Percentiles rank a stretch among this genome's conserved stretches.
phyloP scores from a whole-genome alignment of 164 flowering plant species.

The Echeveria elegans region DNA sequence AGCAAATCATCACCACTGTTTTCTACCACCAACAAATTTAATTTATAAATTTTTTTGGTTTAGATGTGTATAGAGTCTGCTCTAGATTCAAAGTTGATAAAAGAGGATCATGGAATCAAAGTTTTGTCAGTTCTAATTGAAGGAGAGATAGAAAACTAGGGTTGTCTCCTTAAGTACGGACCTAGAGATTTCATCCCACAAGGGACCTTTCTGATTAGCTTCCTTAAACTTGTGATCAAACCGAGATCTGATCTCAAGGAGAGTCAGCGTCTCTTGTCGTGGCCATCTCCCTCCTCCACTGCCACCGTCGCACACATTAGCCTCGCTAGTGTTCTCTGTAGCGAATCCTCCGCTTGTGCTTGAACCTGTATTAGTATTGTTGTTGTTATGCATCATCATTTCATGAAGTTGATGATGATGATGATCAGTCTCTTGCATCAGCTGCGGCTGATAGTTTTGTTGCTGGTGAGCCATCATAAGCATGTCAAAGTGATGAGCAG shows the following conservation, averaged over 20 bases:
- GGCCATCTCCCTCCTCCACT: conserved; percentile 86
- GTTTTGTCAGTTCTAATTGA: background rate
- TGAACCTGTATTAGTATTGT: background rate
- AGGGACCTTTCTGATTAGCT: conserved; percentile 90
- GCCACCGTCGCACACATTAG: conserved; percentile 20
- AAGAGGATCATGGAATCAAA: too few relatives aligned
- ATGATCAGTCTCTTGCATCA: background rate
- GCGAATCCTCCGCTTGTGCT: conserved; percentile 20
- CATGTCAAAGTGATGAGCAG: conserved; percentile 5
- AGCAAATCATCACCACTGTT: background rate
- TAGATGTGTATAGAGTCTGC: too few relatives aligned
- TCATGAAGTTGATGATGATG: background rate
- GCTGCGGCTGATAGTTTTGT: conserved; percentile 6
- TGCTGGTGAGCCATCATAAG: conserved; percentile 6
- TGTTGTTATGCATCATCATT: conserved; percentile 4
- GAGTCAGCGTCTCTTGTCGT: conserved; percentile 83
- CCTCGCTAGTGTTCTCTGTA: background rate
- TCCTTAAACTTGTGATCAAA: conserved; percentile 85
- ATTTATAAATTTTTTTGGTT: background rate
- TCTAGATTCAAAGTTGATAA: background rate
- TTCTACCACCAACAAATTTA: background rate
- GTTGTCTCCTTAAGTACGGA: conserved; percentile 13
- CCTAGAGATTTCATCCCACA: conserved; percentile 99
- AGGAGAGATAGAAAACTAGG: background rate
- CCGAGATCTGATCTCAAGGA: conserved; percentile 84